Evolutionary conservation across 2,329 filamentous ascomycete species (phyloP).

Genomic region (Thelonectria olida): DNA sequence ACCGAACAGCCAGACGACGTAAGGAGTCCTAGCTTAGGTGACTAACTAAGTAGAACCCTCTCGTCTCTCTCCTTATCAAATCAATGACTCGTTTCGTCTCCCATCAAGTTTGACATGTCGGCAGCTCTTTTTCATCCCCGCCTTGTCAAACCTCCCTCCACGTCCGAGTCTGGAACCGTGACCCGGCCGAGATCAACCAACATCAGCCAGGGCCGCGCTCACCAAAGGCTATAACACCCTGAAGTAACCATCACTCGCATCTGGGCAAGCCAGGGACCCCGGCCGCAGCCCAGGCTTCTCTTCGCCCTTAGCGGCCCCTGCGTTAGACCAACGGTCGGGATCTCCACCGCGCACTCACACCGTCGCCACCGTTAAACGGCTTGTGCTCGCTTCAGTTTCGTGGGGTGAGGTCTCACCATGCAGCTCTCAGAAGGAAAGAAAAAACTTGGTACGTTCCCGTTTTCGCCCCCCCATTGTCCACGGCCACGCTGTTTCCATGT

Average conservation of each 20-base stretch:
- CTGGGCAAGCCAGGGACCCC: constrained; percentile 26
- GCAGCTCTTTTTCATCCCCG: constrained; percentile 3
- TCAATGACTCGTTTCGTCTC: constrained; percentile 4
- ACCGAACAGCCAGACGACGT: constrained; percentile 7
- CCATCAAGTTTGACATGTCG: constrained; percentile 2
- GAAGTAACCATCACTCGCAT: constrained; percentile 34
- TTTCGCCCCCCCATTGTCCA: constrained; percentile 14
- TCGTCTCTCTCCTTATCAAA: not conserved
- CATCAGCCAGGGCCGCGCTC: constrained; percentile 16
- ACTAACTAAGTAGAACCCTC: not conserved
- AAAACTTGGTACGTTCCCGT: constrained; percentile 8
- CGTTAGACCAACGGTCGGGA: constrained; percentile 35
- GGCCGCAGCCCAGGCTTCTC: constrained; percentile 27
- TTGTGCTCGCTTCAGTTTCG: constrained; percentile 40
- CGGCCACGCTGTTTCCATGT: constrained; percentile 14
- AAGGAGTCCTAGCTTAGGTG: not conserved
- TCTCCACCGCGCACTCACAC: constrained; percentile 35
- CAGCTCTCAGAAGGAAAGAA: constrained; percentile 28
- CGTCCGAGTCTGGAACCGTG: constrained; percentile 17
- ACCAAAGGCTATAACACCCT: constrained; percentile 21
- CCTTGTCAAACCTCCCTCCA: constrained; percentile 13
- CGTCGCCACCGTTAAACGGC: constrained; percentile 37
- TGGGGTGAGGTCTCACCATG: constrained; percentile 40
- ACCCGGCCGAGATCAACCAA: constrained; percentile 27
- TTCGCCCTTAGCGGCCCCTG: constrained; percentile 33